Base-by-base conservation (phyloP, 345 rosid genomes). In the Hibiscus mutabilis region DNA sequence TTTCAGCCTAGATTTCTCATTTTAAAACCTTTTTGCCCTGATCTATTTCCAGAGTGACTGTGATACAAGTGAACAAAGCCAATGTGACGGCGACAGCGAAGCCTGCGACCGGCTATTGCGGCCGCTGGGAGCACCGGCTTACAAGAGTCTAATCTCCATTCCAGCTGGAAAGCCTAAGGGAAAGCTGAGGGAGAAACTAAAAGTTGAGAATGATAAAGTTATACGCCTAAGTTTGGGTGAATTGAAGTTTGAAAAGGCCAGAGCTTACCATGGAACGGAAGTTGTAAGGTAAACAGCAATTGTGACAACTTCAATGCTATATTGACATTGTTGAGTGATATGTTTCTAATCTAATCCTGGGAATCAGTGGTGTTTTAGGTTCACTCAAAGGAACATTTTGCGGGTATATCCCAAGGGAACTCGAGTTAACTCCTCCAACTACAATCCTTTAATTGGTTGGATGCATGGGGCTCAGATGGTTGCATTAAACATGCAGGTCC, bases 391-490 rank as follows among this genome's bases (percentile, higher is more conserved):
- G 79, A 91, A 86, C 66, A 74, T 87, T 49, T 80, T 91, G 66
- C 82, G 97, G 80, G 85, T 91, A 71, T 91, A 85, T 71, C 97
- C 97, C 4, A 91, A 83, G 73, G 88, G 85, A 11, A 85, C 79
- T 51, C 83, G 97, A 68, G 75, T 91, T 68, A 71, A 75, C 52
- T 91, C 95, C 44, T 85, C 97, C 21, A 91, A 89, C 78, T 91
- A 85, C 78, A 89, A 85, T 51, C 95, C 97, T 1, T 73, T 85
- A 9, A 78, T 77, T 37, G 88, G 95, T 63, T 89, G 97, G 97
- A 85, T 83, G 77, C 87, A 87, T 69, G 97, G 97, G 76, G 91
- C 91, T 80, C 97, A 89, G 79, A 91, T 91, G 97, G 90, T 91
- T 27, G 97, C 97, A 56, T 87, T 86, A 58, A 91, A 89, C 78